Conservation (phyloP, 2,329 filamentous ascomycete genomes). For the Diaporthe caulivora region DNA sequence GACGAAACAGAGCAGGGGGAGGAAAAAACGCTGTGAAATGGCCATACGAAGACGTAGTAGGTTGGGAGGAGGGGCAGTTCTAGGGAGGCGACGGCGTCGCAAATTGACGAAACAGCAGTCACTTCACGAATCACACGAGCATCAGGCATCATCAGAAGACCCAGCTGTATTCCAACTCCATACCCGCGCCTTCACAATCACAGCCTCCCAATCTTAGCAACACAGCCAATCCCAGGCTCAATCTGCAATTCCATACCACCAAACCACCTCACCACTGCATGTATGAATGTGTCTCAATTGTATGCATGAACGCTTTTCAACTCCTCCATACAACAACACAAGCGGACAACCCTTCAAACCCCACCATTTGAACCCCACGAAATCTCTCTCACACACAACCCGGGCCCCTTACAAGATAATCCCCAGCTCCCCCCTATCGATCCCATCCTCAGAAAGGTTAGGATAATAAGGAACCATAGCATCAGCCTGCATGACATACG, state of each 20-base stretch:
- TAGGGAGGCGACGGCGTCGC: no score
- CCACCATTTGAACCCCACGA: neutral
- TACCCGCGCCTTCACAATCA: neutral
- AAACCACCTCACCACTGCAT: neutral
- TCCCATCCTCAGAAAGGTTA: constrained; percentile 82
- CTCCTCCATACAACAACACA: neutral
- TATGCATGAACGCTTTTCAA: neutral
- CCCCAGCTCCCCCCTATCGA: constrained; percentile 83
- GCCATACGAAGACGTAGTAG: neutral
- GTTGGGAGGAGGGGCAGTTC: neutral
- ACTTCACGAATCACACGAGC: neutral
- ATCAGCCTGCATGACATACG: constrained; percentile 93
- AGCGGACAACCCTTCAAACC: neutral
- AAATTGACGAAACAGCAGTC: neutral
- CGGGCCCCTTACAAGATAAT: constrained; percentile 81
- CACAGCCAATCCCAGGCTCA: neutral
- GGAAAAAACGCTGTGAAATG: no score
- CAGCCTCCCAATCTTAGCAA: neutral
- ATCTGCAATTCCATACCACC: neutral
- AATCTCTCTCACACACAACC: no score
- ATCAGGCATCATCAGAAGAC: neutral
- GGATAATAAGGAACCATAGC: constrained; percentile 98
- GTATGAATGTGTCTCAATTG: neutral
- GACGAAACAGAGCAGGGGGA: no score
- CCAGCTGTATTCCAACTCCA: constrained; percentile 3